phyloP scores from a whole-genome alignment of 306 rosid genomes.

The Abrus pulchellus region DNA sequence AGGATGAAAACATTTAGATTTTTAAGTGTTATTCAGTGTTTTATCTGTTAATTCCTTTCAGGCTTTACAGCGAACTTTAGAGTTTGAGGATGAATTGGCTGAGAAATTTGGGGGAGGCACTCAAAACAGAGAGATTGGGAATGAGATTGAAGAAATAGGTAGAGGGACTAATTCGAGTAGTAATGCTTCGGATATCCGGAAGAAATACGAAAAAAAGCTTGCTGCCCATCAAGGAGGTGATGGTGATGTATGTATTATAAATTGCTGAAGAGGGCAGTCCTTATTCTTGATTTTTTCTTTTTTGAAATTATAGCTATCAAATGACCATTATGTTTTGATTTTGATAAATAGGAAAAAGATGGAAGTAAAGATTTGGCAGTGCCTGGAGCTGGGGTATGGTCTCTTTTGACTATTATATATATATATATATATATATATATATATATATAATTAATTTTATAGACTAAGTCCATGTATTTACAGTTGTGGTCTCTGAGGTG shows the following conservation, averaged over 20 bases:
- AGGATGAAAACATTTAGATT: constrained; percentile 24
- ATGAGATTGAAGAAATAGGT: constrained; percentile 91
- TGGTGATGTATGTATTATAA: constrained; percentile 65
- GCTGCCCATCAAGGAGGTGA: constrained; percentile 84
- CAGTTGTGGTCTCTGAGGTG: constrained; percentile 9
- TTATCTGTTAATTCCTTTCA: constrained; percentile 55
- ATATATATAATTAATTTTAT: constrained; percentile 41
- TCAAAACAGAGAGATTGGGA: constrained; percentile 78
- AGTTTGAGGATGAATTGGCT: constrained; percentile 98
- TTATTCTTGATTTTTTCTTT: constrained; percentile 20
- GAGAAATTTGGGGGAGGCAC: constrained; percentile 97
- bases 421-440: too few species aligned
- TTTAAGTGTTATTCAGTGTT: constrained; percentile 44
- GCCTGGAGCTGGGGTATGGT: constrained; percentile 98
- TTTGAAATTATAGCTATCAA: constrained; percentile 29
- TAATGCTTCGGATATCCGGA: constrained; percentile 89
- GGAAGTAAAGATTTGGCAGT: constrained; percentile 82
- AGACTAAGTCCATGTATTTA: constrained; percentile 9
- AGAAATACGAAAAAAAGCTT: constrained; percentile 90
- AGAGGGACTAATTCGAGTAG: constrained; percentile 65
- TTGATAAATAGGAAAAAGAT: constrained; percentile 74
- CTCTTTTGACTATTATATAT: constrained; percentile 8
- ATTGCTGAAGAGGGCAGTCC: constrained; percentile 34
- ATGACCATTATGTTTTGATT: constrained; percentile 48
- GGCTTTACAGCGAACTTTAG: constrained; percentile 97